Conservation (phyloP, 2,329 filamentous ascomycete genomes). For the Botrytis elliptica region DNA sequence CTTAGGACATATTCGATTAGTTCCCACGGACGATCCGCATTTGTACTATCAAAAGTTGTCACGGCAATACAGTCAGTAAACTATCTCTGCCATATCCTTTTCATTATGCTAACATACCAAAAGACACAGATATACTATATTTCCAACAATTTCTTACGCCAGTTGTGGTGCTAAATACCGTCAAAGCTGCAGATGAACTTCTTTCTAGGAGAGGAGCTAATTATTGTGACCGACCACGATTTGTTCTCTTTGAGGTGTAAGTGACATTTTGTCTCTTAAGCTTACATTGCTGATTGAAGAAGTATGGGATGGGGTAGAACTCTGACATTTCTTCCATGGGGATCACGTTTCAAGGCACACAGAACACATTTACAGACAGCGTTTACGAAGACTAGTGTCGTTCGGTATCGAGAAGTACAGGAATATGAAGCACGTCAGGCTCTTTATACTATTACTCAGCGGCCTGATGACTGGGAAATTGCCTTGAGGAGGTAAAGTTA, state of each 20-base stretch:
- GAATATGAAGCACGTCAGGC: conserved; percentile 38
- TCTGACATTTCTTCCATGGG: conserved; percentile 47
- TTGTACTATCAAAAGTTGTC: conserved; percentile 31
- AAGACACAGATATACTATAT: conserved; percentile 30
- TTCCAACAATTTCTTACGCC: conserved; percentile 35
- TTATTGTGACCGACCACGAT: conserved; percentile 47
- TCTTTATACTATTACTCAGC: not conserved
- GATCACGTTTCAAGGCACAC: conserved; percentile 46
- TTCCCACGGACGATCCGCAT: conserved; percentile 30
- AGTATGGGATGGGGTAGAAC: conserved; percentile 46
- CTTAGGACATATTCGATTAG: conserved; percentile 32
- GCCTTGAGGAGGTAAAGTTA: not conserved
- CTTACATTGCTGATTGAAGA: not conserved
- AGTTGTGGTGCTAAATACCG: conserved; percentile 47
- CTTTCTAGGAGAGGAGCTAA: conserved; percentile 48
- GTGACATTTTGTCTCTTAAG: not conserved
- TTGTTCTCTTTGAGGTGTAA: conserved; percentile 39
- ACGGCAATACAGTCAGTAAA: conserved; percentile 30
- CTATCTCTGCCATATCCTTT: not conserved
- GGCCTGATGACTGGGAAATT: conserved; percentile 16
- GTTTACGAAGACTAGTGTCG: conserved; percentile 44
- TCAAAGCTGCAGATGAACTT: conserved; percentile 45
- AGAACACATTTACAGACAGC: conserved; percentile 46
- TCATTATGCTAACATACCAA: not conserved
- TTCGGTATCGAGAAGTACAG: conserved; percentile 37